phyloP scores from a whole-genome alignment of 352 stramenopile species.

The Peronosclerospora sorghi region DNA sequence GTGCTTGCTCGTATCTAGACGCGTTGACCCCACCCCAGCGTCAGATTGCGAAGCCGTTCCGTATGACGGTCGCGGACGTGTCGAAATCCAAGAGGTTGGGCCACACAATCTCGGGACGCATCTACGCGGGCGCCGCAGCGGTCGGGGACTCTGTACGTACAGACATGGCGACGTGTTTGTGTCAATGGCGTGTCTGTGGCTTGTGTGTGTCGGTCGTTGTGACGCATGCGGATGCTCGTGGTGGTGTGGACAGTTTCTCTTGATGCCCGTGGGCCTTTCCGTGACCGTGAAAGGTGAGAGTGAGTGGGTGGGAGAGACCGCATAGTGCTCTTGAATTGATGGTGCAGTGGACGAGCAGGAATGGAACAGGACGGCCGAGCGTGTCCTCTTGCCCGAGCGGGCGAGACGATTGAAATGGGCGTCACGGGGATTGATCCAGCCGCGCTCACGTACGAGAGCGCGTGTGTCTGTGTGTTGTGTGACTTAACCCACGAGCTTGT shows the following conservation, averaged over 20 bases:
- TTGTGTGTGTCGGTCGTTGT: neutral
- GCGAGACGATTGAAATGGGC: slow-evolving; percentile 72
- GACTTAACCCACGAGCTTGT: no score
- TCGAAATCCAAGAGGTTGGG: slow-evolving; percentile 79
- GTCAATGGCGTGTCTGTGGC: neutral
- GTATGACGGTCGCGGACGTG: slow-evolving; percentile 78
- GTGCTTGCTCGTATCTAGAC: slow-evolving; percentile 24
- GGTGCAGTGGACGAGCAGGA: slow-evolving; percentile 10
- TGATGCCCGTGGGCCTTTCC: slow-evolving; percentile 48
- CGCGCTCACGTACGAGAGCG: slow-evolving; percentile 38
- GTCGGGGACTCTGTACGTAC: slow-evolving; percentile 58
- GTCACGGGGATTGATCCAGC: slow-evolving; percentile 63
- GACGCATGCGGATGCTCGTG: no score
- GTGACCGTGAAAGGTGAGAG: slow-evolving; percentile 37
- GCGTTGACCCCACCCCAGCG: slow-evolving; percentile 60
- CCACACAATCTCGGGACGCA: slow-evolving; percentile 70
- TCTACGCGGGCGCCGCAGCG: slow-evolving; percentile 65
- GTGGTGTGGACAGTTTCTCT: no score
- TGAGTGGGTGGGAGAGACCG: neutral
- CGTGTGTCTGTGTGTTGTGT: neutral
- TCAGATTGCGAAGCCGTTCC: slow-evolving; percentile 76
- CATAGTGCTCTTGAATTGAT: no score
- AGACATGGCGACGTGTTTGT: neutral
- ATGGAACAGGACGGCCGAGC: slow-evolving; percentile 69
- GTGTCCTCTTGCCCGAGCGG: slow-evolving; percentile 50